A percentile compares a stretch with the other conserved stretches of the same genome.
Evolutionary conservation across 192 early-diverging fungal genomes (phyloP).

Genomic region (Podila epicladia): DNA sequence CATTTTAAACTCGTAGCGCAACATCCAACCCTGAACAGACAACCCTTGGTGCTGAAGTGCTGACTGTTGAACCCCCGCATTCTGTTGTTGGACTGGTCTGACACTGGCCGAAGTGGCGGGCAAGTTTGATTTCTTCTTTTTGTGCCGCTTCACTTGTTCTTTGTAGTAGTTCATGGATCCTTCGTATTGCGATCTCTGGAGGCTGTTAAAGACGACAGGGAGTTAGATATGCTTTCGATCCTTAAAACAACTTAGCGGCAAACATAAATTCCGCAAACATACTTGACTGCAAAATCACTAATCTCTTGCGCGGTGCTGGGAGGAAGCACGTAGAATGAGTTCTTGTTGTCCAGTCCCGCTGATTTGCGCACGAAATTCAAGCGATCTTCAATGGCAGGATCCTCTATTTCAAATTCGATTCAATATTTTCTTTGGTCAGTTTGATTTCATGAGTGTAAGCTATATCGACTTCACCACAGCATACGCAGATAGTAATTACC

Average conservation of each 20-base stretch:
- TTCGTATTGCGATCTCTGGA: constrained; percentile 76
- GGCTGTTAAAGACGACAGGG: constrained; percentile 31
- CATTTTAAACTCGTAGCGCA: constrained; percentile 85
- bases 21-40: constrained; percentile 74
- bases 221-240: neutral
- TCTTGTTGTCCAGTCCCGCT: constrained; percentile 75
- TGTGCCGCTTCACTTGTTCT: constrained; percentile 76
- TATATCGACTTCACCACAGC: neutral
- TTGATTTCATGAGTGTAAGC: neutral
- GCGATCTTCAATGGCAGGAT: constrained; percentile 75
- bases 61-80: constrained; percentile 13
- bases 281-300: constrained; percentile 72
- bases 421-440: too few species aligned
- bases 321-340: constrained; percentile 73
- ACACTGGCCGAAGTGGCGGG: constrained; percentile 53
- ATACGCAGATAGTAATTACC: constrained; percentile 50
- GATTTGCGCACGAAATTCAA: constrained; percentile 69
- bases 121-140: constrained; percentile 74
- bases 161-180: constrained; percentile 77
- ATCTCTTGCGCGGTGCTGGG: constrained; percentile 58
- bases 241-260: neutral
- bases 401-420: constrained; percentile 51
- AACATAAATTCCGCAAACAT: constrained; percentile 24
- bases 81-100: constrained; percentile 27
- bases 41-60: constrained; percentile 49